Base-by-base conservation (phyloP, 352 stramenopile species). In the Globisporangium acanthophoron region DNA sequence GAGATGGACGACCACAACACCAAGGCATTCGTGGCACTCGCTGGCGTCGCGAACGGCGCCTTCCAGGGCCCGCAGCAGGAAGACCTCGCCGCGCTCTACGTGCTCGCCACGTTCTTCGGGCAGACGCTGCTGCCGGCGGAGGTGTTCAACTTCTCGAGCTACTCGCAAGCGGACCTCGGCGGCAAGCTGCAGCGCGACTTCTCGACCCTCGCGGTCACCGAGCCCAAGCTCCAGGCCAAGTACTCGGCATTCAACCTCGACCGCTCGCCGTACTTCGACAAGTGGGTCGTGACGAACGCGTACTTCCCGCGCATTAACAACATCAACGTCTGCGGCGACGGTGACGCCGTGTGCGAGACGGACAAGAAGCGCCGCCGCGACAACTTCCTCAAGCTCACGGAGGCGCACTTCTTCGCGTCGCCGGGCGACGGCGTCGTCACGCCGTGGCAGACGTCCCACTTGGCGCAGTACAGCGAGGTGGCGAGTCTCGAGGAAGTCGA, bases 1-100 rank as follows among this genome's bases (percentile, higher is more conserved):
- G 51, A 79, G 40, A 82, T 80, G 78, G 71, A 87, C 37, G 71
- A 82, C 54, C 74, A 87, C 66, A 74, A 76, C 0, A 69, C 71
- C 2, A 58, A 84, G 41, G 69, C 59, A 5, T 71, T 80, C 49
- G 64, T 88, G 49, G 79, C 63, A 29, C 40, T 88, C 6, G 73
- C 75, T 0, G 73, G 69, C 3, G 58, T 46, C 0, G 54, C 69
- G 12, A 86, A 88, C 54, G 78, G 78, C 33, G 33, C 69, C 24
- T 88, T 85, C 52, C 73, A 78, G 48, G 76, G 75, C 0, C 75
- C 73, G 0, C 74, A 87, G 27, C 40, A 54, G 0, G 52, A 13
- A 0, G 70, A 80, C 49, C 5, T 8, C 0, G 15, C 33, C 1
- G 20, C 65, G 1, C 33, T 56, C 20, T 21, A 56, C 44, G 56